Base-by-base conservation (phyloP, 75 land plant species). In the Adiantum capillusveneris region DNA sequence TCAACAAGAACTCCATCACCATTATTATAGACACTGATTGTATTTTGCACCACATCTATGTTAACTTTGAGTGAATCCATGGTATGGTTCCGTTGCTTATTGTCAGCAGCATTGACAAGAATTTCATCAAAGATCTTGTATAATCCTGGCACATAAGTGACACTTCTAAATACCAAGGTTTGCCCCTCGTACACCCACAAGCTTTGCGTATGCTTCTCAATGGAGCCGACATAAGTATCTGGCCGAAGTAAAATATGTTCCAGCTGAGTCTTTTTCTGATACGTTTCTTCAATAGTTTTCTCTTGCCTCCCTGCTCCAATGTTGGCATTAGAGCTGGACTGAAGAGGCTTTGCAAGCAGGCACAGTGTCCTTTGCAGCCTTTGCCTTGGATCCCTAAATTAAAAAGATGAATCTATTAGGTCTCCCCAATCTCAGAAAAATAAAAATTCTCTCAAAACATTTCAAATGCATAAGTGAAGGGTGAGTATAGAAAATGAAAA, bases 61-160 rank as follows among this genome's bases (percentile, higher is more conserved):
- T 62, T 70, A 31, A 88, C 93, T 75, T 79, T 80, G 29, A 93
- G 67, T 17, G 74, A 30, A 44, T 90, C 80, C 99, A 95, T 95
- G 26, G 74, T 56, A n/a, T 81, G 81, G 45, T 90, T 97, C 29
- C 96, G 53, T 80, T 90, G 86, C 82, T 95, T 95, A 75, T 95
- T 90, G 53, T 95, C 97, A 43, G 96, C 99, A 21, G 99, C 99
- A 64, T 95, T 90, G 53, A 95, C 99, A 26, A 95, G 65, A 43
- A 95, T 95, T 64, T 95, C 99, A 54, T 95, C 99, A 55, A 95
- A 95, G 64, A 95, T 95, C 80, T 95, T 95, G 96, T 95, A 95
- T n/a, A 95, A 74, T 0, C 92, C 99, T 1, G 97, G 99, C 2
- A 90, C 96, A 37, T 77, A 95, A n/a, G 82, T 51, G 26, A 95